These are phyloP conservation scores for Penium margaritaceum DNA, from an alignment of 139 green algal species.

Conservation along the genomic window DNA sequence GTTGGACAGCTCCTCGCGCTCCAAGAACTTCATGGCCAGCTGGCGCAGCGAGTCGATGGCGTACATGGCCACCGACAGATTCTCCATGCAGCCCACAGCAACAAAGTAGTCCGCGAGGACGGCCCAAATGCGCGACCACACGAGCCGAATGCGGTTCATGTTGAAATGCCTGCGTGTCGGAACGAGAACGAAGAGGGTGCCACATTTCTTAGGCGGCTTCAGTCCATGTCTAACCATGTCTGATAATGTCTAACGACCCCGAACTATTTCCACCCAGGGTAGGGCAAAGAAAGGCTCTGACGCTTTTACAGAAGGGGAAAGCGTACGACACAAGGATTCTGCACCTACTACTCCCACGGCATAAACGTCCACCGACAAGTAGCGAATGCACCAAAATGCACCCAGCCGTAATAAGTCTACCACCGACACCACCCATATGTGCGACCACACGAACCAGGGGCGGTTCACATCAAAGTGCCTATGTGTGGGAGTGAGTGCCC, in stretches of 20 bases:
- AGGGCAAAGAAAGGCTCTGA: no score
- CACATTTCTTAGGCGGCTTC: no score
- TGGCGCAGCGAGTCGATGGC: slow-evolving; percentile 72
- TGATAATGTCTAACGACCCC: no score
- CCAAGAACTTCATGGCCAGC: slow-evolving; percentile 82
- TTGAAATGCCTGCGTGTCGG: slow-evolving; percentile 75
- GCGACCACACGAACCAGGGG: slow-evolving; percentile 87
- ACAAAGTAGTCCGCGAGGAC: slow-evolving; percentile 91
- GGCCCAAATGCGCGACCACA: slow-evolving; percentile 90
- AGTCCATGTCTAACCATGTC: no score
- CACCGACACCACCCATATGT: background rate
- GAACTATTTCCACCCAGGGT: no score
- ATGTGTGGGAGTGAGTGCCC: background rate
- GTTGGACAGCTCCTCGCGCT: slow-evolving; percentile 93
- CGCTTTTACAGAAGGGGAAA: no score
- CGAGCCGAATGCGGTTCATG: slow-evolving; percentile 89
- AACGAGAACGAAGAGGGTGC: no score
- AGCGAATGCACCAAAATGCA: no score
- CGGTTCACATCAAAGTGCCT: slow-evolving; percentile 93
- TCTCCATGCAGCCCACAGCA: slow-evolving; percentile 64
- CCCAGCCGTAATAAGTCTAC: no score
- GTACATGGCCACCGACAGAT: slow-evolving; percentile 79
- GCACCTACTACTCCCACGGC: no score
- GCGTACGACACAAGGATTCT: no score
- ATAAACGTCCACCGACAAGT: background rate